Evolutionary conservation across 2,329 filamentous ascomycete species (phyloP), one percentile per base, ranked within the genome.

Genomic region (Chaetomium sp.): DNA sequence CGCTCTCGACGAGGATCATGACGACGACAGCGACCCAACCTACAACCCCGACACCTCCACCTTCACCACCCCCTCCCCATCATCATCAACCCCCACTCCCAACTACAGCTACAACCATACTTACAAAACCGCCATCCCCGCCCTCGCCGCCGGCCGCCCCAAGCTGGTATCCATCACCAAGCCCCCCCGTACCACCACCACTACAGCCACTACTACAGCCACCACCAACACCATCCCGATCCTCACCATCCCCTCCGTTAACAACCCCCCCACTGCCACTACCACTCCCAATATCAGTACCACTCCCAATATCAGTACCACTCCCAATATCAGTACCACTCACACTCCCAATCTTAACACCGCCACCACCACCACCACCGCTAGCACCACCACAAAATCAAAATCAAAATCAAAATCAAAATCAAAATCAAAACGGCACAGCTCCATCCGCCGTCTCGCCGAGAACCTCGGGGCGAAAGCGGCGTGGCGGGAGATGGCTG

Each of bases 161-260:
- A 55, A 6, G n/a, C 33, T 65, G 21, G 63, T 65, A 27, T 56
- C 59, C 55, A 61, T 65, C 21, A 27, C 33, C 33, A 61, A 62
- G 9, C 33, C 33, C 9, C 6, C 9, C 10, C 33, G 12, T 35
- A 35, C 10, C 33, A 35, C 10, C n/a, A 35, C 33, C 9, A 6
- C 33, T 12, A 10, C 33, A 13, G 13, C 33, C 33, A 35, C 12
- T 13, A 35, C 33, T 12, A 35, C 33, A 10, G 33, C 33, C 33
- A 10, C 33, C 33, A 4, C 12, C 35, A 19, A 2, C 35, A 38
- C 13, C 13, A 10, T 38, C 10, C 35, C 35, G 13, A 19, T 3
- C 13, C 13, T 4, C 13, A 13, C 12, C 10, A 38, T 16, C 10
- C 10, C 12, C 10, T 13, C 33, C 13, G 12, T 38, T 19, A 16